Evolutionary conservation across 169 alveolate genomes (phyloP), one percentile per base, ranked within the genome.

Genomic region (Cryptosporidium tyzzeri): DNA sequence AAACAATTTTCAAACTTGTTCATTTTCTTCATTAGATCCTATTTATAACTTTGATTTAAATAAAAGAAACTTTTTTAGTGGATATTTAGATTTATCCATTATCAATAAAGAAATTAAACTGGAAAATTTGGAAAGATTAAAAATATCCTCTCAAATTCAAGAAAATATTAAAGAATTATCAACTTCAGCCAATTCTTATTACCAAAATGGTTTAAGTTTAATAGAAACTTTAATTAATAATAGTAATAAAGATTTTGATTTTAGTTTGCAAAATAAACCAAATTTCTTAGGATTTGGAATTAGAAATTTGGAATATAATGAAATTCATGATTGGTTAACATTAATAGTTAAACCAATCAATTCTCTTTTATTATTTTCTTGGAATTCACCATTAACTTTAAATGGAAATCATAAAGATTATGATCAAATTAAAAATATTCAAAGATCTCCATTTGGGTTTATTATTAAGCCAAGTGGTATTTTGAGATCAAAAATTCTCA

Each of bases 291-390:
- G 51, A n/a, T n/a, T 73, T 31, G 86, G 71, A 37, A 21, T 31
- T 53, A n/a, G 51, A 5, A 35, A 39, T 10, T 16, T 73, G 9
- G 37, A 53, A 33, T 73, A 55, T 37, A 73, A 80, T 37, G 48
- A 37, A n/a, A 62, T 8, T 23, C 41, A 45, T 45, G 75, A 80
- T 80, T 80, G 41, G 48, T 9, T 80, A 23, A 37, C 69, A 1
- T 29, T 80, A 1, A 31, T 62, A n/a, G 26, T 62, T 33, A 39
- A 62, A 62, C 89, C 89, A 35, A 35, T 69, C 51, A 80, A 80
- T 33, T 80, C 75, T 44, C 41, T 80, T 23, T 41, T 80, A 45
- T 18, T 80, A 21, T 80, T 80, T 41, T 45, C 89, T 62, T 80
- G 89, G 89, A 65, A 62, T 23, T 26, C 41, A 23, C 65, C 84